Base-by-base conservation (phyloP, 2,329 filamentous ascomycete genomes). In the Aspergillus quadrilineatus region DNA sequence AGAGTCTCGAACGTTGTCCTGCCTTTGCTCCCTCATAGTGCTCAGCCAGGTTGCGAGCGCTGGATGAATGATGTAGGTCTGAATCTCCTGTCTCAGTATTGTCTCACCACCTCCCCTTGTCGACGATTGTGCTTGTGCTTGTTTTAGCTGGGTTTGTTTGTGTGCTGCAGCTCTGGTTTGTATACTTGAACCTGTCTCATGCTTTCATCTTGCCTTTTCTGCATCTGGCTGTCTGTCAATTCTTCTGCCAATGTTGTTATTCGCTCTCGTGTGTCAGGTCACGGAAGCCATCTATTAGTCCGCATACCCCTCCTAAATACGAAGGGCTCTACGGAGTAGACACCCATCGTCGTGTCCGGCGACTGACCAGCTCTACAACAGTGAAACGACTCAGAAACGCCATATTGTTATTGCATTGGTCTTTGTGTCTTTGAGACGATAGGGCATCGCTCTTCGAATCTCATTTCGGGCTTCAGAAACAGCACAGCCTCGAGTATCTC, bases 231-330 rank as follows among this genome's bases (percentile, higher is more conserved):
- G 6, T 42, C 26, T 44, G 12, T 36, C 30, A 55, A 15, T 17
- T 47, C 14, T 28, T 49, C n/a, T 22, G 14, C 22, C 34, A 22
- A 22, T 34, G 41, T 10, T 45, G 29, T 41, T 30, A 32, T 48
- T 43, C 3, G 30, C 48, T 30, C 9, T 9, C 26, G 34, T 15
- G 34, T 55, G 42, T 44, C 37, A 43, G 41, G 36, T 42, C 44
- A 29, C 17, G 7, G 22, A 17, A 14, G n/a, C 30, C 29, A 22
- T 47, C 30, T 47, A 47, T 47, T 15, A 36, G 26, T 47, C 14
- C 45, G 15, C 30, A 52, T 52, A 17, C 54, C 54, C 48, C 54
- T 56, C 54, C 54, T 30, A 9, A 10, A 42, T 32, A 51, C 48
- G 15, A 36, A 50, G 39, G 12, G 22, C 14, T 10, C 29, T 34